Evolutionary conservation across 306 rosid species (phyloP), one percentile per base, ranked within the genome.

Genomic region (Canavalia gladiata): DNA sequence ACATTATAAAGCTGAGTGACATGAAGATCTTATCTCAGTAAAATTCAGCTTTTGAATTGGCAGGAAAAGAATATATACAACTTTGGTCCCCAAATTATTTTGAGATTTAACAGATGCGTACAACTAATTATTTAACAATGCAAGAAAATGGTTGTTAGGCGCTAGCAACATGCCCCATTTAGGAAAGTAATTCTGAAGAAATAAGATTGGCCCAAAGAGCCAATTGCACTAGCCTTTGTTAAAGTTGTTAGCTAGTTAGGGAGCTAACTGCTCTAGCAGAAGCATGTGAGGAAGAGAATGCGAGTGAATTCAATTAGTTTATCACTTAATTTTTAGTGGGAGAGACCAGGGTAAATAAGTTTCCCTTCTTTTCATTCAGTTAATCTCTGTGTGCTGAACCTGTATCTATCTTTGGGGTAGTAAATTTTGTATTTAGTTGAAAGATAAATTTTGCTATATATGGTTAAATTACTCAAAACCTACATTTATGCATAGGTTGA

Each of bases 401-500:
- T 10, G 28, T 62, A 34, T 62, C 2, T 64, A 39, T 63, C 43
- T 34, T 28, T 39, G 12, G 4, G 56, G 6, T 13, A 33, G 42
- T 64, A 12, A 46, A 52, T 65, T 45, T 66, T 28, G 28, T 31
- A 2, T 39, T 29, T 59, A 2, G 31, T 12, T 9, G 3, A 41
- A 35, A 29, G 80, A 72, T 43, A 28, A 12, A 25, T 46, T 46
- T 63, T 70, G 41, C 29, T 50, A 51, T 56, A 42, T 33, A 35
- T 45, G 49, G 33, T 73, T 72, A 73, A 69, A 39, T 52, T 77
- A 43, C 58, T 57, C 60, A 33, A 57, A 66, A 46, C 41, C 56
- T 59, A n/a, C 25, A 71, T 54, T 41, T 72, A 72, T 79, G 49
- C 41, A 10, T 68, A 8, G 50, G 64, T 49, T 8, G 62, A 10